A percentile compares a stretch with the other conserved stretches of the same genome.
Conservation (phyloP, 2,329 filamentous ascomycete species). For the Scedosporium aurantiacum region DNA sequence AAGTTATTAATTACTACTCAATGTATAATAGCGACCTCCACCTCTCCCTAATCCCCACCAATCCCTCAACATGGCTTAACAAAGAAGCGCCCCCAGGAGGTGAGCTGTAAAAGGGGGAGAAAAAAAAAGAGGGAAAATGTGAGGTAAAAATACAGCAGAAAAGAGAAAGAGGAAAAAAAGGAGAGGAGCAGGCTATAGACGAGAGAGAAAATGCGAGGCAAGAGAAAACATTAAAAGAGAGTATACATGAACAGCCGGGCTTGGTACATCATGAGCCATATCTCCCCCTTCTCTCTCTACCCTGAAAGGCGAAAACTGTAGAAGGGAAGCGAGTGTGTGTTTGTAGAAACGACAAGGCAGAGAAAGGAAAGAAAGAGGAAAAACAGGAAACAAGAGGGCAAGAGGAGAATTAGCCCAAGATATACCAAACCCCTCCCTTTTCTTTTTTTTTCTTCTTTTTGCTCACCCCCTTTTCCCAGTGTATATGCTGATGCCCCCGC, state of each 20-base stretch:
- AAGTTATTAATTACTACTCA: not conserved
- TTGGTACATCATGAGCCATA: not conserved
- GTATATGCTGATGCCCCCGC: not conserved
- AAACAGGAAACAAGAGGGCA: not conserved
- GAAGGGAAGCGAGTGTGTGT: not conserved
- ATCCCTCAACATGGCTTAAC: not conserved
- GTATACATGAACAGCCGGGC: not conserved
- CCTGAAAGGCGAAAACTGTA: not conserved
- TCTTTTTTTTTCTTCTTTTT: too few species aligned
- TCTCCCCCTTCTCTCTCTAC: not conserved
- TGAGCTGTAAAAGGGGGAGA: not conserved
- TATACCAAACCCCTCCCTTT: not conserved
- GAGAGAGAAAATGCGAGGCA: not conserved
- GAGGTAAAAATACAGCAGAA: not conserved
- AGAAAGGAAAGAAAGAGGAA: conserved; percentile 6
- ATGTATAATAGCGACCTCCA: not conserved
- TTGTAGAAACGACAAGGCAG: not conserved
- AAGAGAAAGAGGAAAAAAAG: not conserved
- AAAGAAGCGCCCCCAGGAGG: not conserved
- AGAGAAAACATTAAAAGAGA: conserved; percentile 1
- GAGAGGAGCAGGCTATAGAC: not conserved
- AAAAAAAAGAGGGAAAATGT: not conserved
- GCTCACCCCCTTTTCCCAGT: not conserved
- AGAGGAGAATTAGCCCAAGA: not conserved
- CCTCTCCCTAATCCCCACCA: not conserved